Evolutionary conservation across 1,284 basidiomycete species (phyloP).

Genomic region (Vanrija humicola): DNA sequence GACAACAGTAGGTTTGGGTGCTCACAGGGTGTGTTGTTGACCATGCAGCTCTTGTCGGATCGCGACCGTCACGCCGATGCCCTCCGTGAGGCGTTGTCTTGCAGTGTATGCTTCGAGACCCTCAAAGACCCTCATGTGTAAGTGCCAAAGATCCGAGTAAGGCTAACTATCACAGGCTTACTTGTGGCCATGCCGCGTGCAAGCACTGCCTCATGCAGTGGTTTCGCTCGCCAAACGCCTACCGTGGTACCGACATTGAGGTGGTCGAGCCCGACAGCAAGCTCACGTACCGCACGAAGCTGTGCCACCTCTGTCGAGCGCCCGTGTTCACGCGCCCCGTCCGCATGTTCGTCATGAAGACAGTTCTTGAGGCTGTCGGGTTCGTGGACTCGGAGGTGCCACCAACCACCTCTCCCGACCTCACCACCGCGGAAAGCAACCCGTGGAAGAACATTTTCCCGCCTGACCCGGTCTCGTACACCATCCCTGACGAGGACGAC

Average conservation of each 20-base stretch:
- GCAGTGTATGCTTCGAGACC: slow-evolving; percentile 41
- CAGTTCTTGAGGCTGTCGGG: slow-evolving; percentile 36
- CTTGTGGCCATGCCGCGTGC: slow-evolving; percentile 47
- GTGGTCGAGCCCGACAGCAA: slow-evolving; percentile 20
- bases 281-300: slow-evolving; percentile 37
- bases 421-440: slow-evolving; percentile 14
- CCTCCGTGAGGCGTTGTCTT: slow-evolving; percentile 35
- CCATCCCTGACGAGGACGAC: slow-evolving; percentile 29
- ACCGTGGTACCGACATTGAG: slow-evolving; percentile 20
- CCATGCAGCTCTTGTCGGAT: slow-evolving; percentile 7
- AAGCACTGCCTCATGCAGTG: slow-evolving; percentile 36
- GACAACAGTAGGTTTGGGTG: slow-evolving; percentile 7
- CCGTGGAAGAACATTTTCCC: slow-evolving; percentile 36
- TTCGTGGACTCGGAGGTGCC: slow-evolving; percentile 9
- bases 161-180: slow-evolving; percentile 26
- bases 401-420: background rate
- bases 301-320: slow-evolving; percentile 44
- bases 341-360: slow-evolving; percentile 32
- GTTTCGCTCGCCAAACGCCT: slow-evolving; percentile 43
- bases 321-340: slow-evolving; percentile 37
- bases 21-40: background rate
- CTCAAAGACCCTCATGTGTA: slow-evolving; percentile 46
- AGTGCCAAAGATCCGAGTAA: slow-evolving; percentile 5
- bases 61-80: slow-evolving; percentile 27
- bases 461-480: slow-evolving; percentile 21